Evolutionary conservation across 768 basidiomycete genomes (phyloP), one percentile per base, ranked within the genome.

Genomic region (Leccinellum albellum): DNA sequence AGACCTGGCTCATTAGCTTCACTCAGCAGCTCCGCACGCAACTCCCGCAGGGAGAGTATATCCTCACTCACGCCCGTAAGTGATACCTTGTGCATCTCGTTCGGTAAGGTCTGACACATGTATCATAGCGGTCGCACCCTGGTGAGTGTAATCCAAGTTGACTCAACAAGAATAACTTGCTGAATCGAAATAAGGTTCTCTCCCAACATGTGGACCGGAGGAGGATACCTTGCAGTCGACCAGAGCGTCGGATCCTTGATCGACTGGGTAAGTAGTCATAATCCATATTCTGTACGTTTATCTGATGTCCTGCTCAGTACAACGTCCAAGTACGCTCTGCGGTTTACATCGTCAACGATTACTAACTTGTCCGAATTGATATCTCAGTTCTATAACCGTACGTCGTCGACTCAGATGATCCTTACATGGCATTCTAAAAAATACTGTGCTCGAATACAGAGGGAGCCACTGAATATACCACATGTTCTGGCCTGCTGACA

Each of bases 391-490:
- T 73, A 71, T 29, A 71, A 71, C n/a, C 66, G 71, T 71, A 9
- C 49, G 70, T 35, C 8, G 13, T 46, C 28, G 2, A 6, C 3
- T 14, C 21, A 3, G 6, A 20, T 0, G 12, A 44, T 33, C 14
- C 6, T 1, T 29, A 46, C 0, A 6, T 29, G 40, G 37, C 17
- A 15, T 45, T 1, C 40, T 61, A 20, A 58, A 2, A n/a, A n/a
- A 21, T 4, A 45, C 12, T 23, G 21, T 21, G 15, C 4, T 24
- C 42, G 32, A 14, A 20, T 20, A 40, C 67, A 87, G 86, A 87
- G 78, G 86, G 85, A 42, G 62, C 73, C 20, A 72, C 71, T 14
- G 87, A 87, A 64, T 89, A 88, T 66, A 84, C 83, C 6, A 85
- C 83, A 28, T 89, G 87, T 66, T 50, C 66, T 21, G 79, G 77